Percentiles rank a stretch among this genome's conserved stretches.
Conservation (phyloP, 306 rosid genomes). For the Castanopsis chinensis region DNA sequence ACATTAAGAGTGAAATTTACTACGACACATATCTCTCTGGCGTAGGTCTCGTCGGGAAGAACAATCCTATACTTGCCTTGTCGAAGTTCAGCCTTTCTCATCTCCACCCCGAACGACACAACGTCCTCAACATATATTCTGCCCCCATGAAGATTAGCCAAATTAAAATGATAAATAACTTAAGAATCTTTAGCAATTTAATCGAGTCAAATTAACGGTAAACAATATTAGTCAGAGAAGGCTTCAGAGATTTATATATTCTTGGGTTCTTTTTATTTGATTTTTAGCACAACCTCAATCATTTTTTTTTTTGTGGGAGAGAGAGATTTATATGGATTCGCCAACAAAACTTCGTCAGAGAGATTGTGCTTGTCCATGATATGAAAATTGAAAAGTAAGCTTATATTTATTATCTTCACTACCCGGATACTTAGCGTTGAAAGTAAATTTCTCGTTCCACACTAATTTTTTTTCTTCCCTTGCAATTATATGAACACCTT, state of each 20-base stretch:
- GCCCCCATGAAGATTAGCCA: neutral
- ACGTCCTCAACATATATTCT: conserved; percentile 14
- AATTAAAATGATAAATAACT: no score
- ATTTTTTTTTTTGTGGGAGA: no score
- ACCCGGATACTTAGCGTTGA: conserved; percentile 1
- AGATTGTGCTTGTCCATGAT: conserved; percentile 13
- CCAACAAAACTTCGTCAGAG: conserved; percentile 8
- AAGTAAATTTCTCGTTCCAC: conserved; percentile 8
- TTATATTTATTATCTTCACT: conserved; percentile 7
- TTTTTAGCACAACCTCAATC: no score
- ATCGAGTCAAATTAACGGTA: no score
- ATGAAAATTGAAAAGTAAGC: conserved; percentile 11
- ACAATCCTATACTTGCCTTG: conserved; percentile 3
- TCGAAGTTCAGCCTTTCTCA: conserved; percentile 1
- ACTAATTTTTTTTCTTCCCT: conserved; percentile 3
- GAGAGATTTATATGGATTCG: no score
- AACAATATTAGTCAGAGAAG: no score
- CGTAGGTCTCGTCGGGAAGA: conserved; percentile 7
- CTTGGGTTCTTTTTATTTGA: no score
- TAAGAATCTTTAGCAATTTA: no score
- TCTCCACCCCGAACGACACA: conserved; percentile 4
- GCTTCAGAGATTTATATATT: no score
- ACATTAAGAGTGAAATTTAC: neutral
- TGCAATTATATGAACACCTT: neutral
- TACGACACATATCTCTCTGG: conserved; percentile 17